Base-by-base conservation (phyloP, 352 stramenopile species). In the Pythium folliculosum region DNA sequence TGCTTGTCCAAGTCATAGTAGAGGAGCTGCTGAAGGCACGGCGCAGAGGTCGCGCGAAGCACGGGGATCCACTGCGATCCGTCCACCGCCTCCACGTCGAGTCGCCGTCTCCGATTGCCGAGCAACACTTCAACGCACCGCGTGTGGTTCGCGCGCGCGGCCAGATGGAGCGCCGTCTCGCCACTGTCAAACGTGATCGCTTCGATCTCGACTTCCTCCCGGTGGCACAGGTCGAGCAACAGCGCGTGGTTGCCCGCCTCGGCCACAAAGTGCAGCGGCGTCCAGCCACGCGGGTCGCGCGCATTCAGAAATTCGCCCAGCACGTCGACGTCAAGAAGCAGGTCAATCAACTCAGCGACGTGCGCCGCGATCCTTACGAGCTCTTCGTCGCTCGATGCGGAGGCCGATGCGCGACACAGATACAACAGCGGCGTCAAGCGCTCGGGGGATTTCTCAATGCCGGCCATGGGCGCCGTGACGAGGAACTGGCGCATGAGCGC, bases 161-260 rank as follows among this genome's bases (percentile, higher is more conserved):
- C 84, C 49, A 91, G 63, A 27, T 92, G 82, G 23, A 92, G 72
- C 19, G 82, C 81, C 7, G 84, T 92, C 50, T 88, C 67, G 1
- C 58, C 56, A 0, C 60, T 58, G 30, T 80, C 71, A n/a, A 72
- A 72, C 10, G 75, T 82, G 14, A 69, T 61, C 4, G 71, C 69
- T 16, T 90, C 51, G 3, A 84, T 38, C 32, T 90, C 73, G 37
- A 82, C 69, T 5, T 75, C 62, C 3, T 70, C 59, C 1, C 63
- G 60, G 45, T 76, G 75, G 53, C 73, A 74, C 0, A 91, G 30
- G 25, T 72, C 48, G 12, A 44, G 63, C 21, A 90, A 43, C 14
- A 91, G 57, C 21, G 84, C 76, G 50, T 89, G 73, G 61, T 89
- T 89, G 3, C 80, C 82, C 2, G 66, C 64, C 0, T 65, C 70